Evolutionary conservation across 2,329 filamentous ascomycete species (phyloP).

Genomic region (Waltergamsia citrina): DNA sequence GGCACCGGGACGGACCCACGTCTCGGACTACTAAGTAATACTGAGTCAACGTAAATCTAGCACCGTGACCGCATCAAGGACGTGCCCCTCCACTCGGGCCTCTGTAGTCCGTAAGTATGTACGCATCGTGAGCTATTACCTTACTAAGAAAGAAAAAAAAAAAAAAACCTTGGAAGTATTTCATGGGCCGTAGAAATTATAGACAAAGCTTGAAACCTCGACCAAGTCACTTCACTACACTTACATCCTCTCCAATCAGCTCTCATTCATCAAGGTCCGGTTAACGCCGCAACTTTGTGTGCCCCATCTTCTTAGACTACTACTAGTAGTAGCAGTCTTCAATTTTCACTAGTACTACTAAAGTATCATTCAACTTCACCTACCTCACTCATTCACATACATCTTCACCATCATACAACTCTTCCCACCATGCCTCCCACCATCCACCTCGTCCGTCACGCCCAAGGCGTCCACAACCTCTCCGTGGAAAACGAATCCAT

Average conservation of each 20-base stretch:
- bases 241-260: no score
- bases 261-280: no score
- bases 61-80: background rate
- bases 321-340: no score
- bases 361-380: background rate
- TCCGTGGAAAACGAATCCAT: slow-evolving; percentile 57
- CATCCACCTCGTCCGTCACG: slow-evolving; percentile 63
- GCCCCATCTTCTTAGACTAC: background rate
- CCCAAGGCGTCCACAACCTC: slow-evolving; percentile 77
- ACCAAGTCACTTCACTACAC: no score
- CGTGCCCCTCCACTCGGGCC: background rate
- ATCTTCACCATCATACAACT: background rate
- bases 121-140: no score
- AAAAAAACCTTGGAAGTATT: no score
- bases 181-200: no score
- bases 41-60: no score
- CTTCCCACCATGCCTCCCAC: slow-evolving; percentile 35
- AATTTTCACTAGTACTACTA: no score
- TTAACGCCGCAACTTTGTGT: background rate
- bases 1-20: slow-evolving; percentile 1
- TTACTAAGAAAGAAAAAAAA: background rate
- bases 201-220: no score
- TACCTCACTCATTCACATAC: background rate
- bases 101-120: background rate
- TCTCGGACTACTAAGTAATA: background rate